Evolutionary conservation across 352 stramenopile species (phyloP), one percentile per base, ranked within the genome.

Genomic region (Pythium pyrilobum): DNA sequence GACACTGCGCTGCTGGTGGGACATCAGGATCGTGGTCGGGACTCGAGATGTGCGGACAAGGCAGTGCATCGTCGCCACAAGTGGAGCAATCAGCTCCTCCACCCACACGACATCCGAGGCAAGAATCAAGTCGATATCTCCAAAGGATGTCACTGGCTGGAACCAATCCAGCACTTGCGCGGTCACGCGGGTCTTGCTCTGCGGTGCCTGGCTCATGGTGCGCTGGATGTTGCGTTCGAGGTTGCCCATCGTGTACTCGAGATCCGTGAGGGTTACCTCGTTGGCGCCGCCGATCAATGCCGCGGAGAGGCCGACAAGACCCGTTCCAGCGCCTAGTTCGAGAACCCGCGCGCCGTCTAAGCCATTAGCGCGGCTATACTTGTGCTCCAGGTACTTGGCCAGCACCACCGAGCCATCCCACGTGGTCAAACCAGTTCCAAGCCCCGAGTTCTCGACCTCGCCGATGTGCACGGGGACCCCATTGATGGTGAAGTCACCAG

Each of bases 81-180:
- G 80, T 27, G 89, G 84, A 3, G 67, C 55, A 25, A 97, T 92
- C 33, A 97, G 80, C 51, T 89, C 71, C 38, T 93, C 73, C 16
- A 96, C 70, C 88, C 89, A 97, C 32, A 97, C 87, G 42, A 97
- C 88, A 60, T 96, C 89, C 8, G 89, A 92, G 23, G 85, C 87
- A 23, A 97, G 43, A 25, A 97, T 67, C 18, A 95, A 56, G 52
- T 97, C 83, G 24, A 97, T 59, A 27, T 75, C 52, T 20, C 69
- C 76, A 13, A 89, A 48, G n/a, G 87, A 52, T 5, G 42, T 69
- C 4, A 61, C 67, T 13, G 79, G 74, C 12, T 70, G 38, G 52
- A 89, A 91, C 83, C 81, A 92, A 54, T 90, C 75, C 15, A 94
- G 59, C 34, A 85, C 77, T 24, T 55, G 24, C 25, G 59, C 39